These are phyloP conservation scores for Taphrina confusa DNA, from an alignment of 1,139 yeast genomes.

Conservation along the genomic window DNA sequence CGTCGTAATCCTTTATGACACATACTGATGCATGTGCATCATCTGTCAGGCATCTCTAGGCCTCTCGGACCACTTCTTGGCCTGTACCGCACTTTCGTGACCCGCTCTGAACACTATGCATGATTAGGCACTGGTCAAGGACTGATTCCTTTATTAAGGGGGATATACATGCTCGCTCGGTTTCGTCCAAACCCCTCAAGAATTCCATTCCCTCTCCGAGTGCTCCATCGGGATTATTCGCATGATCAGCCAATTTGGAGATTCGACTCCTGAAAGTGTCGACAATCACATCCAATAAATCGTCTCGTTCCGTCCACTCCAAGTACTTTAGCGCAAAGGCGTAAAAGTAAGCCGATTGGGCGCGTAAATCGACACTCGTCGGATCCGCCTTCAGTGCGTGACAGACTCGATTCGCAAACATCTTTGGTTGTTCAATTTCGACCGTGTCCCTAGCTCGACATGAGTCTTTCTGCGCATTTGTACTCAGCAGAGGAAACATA, in stretches of 20 bases:
- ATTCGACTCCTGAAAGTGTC: constrained; percentile 63
- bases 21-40: no score
- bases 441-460: constrained; percentile 29
- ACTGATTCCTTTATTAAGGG: no score
- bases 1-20: no score
- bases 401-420: constrained; percentile 19
- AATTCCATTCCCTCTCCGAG: constrained; percentile 52
- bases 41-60: constrained; percentile 12
- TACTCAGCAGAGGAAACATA: constrained; percentile 50
- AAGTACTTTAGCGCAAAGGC: constrained; percentile 48
- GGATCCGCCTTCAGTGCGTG: constrained; percentile 78
- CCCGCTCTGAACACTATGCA: constrained; percentile 56
- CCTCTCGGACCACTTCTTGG: constrained; percentile 59
- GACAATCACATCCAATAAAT: constrained; percentile 32
- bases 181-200: constrained; percentile 69
- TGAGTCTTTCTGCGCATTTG: background rate
- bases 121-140: background rate
- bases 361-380: constrained; percentile 63
- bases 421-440: constrained; percentile 15
- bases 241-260: constrained; percentile 69
- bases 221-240: constrained; percentile 56
- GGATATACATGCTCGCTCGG: constrained; percentile 56
- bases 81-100: constrained; percentile 62
- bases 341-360: constrained; percentile 67
- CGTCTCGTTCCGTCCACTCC: constrained; percentile 28